These are phyloP conservation scores for Ascochyta rabiei DNA, from an alignment of 2,329 filamentous ascomycete species.

Conservation along the genomic window DNA sequence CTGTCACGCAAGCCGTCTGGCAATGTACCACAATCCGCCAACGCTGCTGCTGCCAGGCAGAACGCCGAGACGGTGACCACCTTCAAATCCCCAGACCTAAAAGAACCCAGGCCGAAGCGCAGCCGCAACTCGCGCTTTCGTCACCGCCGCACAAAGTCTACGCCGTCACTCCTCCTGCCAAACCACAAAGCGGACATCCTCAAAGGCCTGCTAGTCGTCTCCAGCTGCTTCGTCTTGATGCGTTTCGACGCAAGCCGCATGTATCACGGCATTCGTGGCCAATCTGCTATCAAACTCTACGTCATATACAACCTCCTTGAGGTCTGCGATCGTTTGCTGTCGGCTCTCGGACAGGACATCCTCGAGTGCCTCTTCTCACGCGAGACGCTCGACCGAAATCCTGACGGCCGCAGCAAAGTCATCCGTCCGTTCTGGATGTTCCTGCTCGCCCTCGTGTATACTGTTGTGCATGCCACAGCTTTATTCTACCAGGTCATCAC, in stretches of 20 bases:
- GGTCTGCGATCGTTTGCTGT: constrained; percentile 86
- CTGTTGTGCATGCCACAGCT: constrained; percentile 82
- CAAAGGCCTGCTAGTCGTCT: constrained; percentile 85
- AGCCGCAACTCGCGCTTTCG: constrained; percentile 46
- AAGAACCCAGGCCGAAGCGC: constrained; percentile 36
- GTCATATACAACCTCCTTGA: constrained; percentile 99
- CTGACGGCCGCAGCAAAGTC: constrained; percentile 88
- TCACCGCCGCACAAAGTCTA: constrained; percentile 80
- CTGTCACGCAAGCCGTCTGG: constrained; percentile 38
- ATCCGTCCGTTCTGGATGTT: constrained; percentile 92
- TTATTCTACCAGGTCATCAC: constrained; percentile 98
- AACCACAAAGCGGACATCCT: constrained; percentile 95
- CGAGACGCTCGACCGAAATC: constrained; percentile 86
- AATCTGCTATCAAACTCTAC: constrained; percentile 97
- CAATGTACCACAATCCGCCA: constrained; percentile 17
- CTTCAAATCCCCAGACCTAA: constrained; percentile 37
- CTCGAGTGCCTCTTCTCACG: constrained; percentile 93
- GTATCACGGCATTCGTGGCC: constrained; percentile 96
- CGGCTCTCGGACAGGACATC: constrained; percentile 92
- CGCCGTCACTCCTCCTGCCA: constrained; percentile 81
- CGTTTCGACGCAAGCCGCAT: constrained; percentile 93
- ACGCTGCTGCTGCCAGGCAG: constrained; percentile 31
- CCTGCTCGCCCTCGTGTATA: constrained; percentile 82
- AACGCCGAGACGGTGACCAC: constrained; percentile 28
- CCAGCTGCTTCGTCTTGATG: constrained; percentile 84